A percentile compares a stretch with the other conserved stretches of the same genome.
Evolutionary conservation across 2,329 filamentous ascomycete species (phyloP).

Genomic region (Arthrinium puccinioides): DNA sequence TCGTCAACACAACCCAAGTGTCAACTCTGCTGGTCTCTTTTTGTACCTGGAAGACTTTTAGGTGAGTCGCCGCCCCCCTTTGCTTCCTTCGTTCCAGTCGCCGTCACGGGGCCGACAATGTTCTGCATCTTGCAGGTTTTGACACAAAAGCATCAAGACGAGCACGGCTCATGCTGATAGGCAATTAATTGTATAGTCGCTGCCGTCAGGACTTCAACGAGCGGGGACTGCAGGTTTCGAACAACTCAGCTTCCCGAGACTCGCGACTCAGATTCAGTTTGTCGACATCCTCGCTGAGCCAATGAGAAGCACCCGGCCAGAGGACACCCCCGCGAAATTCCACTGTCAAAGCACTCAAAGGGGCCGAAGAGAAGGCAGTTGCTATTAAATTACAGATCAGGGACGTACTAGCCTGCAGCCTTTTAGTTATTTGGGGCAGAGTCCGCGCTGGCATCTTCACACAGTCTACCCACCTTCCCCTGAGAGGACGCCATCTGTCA

Average conservation of each 20-base stretch:
- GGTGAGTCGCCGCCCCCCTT: slow-evolving; percentile 14
- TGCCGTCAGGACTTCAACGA: slow-evolving; percentile 10
- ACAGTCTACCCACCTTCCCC: background rate
- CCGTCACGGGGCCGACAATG: background rate
- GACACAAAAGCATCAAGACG: slow-evolving; percentile 1
- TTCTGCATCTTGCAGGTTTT: background rate
- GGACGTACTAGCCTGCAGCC: background rate
- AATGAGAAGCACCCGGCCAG: slow-evolving; percentile 17
- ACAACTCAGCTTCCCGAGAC: slow-evolving; percentile 24
- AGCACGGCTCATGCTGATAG: slow-evolving; percentile 7
- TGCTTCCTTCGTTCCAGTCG: too few relatives aligned
- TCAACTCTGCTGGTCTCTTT: slow-evolving; percentile 12
- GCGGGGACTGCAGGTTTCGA: slow-evolving; percentile 17
- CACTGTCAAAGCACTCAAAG: slow-evolving; percentile 19
- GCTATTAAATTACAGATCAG: slow-evolving; percentile 20
- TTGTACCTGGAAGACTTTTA: slow-evolving; percentile 3
- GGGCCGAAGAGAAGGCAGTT: slow-evolving; percentile 12
- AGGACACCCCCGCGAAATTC: slow-evolving; percentile 17
- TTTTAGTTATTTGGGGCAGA: background rate
- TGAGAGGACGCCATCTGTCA: slow-evolving; percentile 4
- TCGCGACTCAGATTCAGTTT: slow-evolving; percentile 28
- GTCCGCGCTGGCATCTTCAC: too few relatives aligned
- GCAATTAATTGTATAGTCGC: slow-evolving; percentile 8
- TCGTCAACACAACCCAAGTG: slow-evolving; percentile 6
- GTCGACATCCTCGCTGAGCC: slow-evolving; percentile 16